Base-by-base conservation (phyloP, 1,284 basidiomycete species). In the Nidula niveotomentosa region DNA sequence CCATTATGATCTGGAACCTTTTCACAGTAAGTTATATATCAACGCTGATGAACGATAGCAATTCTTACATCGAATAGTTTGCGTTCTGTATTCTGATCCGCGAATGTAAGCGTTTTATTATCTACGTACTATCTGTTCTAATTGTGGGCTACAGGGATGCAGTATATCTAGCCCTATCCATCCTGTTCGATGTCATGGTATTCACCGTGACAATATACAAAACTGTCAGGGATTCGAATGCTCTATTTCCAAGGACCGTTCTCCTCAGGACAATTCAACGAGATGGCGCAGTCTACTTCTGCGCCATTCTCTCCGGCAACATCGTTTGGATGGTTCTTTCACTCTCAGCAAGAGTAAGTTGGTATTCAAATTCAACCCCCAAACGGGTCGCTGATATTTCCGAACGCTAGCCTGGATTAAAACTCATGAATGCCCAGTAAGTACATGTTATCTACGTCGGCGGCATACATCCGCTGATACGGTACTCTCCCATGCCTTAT, bases 271-370 rank as follows among this genome's bases (percentile, higher is more conserved):
- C 65, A 13, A 66, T 69, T 35, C 59, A 59, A 10, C 55, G 62
- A 37, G 67, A 69, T 43, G 65, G 67, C 1, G 54, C 58, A 6
- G 17, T 67, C 2, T 69, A 67, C 49, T 69, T 69, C 44, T 63
- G 56, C 23, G 61, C 60, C 36, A 67, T 69, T 23, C 54, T 69
- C 5, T 62, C 63, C 0, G 65, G 65, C 0, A 69, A 66, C 45
- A 51, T 65, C 33, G 58, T 65, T 1, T 69, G 65, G 67, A 64
- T 69, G 61, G 57, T 60, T 2, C 58, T 67, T 43, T 60, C 61
- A 13, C 52, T 67, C 8, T 48, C 55, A 52, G 61, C 56, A 39
- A 56, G 65, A 30, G 65, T 65, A 51, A 17, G 65, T 59, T 46
- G 12, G 47, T 36, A 37, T 48, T 23, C 8, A 1, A 23, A 6